These are phyloP conservation scores for Primulina tabacum DNA, from an alignment of 257 asterid genomes.

Conservation along the genomic window DNA sequence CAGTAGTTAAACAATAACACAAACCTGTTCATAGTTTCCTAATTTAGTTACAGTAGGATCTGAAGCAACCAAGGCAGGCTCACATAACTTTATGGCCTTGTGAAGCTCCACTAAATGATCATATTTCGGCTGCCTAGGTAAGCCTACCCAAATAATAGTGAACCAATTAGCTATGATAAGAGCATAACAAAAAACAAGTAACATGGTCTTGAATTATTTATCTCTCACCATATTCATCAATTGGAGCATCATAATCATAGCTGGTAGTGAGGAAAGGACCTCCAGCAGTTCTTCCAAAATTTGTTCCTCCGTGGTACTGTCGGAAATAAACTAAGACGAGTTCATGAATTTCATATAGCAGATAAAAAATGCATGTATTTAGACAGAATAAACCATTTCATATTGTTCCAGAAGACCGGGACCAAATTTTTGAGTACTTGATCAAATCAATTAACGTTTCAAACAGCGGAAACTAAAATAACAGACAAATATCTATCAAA, in stretches of 20 bases:
- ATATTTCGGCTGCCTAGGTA: conserved; percentile 83
- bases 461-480: neutral
- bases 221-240: conserved; percentile 83
- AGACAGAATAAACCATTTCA: neutral
- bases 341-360: neutral
- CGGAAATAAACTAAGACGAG: neutral
- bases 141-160: conserved; percentile 43
- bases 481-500: neutral
- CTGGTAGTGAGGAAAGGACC: conserved; percentile 96
- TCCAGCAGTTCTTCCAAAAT: conserved; percentile 94
- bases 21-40: conserved; percentile 81
- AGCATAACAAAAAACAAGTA: neutral
- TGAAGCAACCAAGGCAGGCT: conserved; percentile 62
- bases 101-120: conserved; percentile 85
- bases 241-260: conserved; percentile 98
- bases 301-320: conserved; percentile 97
- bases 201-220: conserved; percentile 1
- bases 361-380: neutral
- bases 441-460: neutral
- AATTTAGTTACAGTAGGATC: conserved; percentile 53
- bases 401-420: neutral
- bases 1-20: neutral
- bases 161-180: conserved; percentile 4
- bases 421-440: no score
- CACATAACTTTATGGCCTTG: conserved; percentile 67